These are phyloP conservation scores for Aspergillus ostianus DNA, from an alignment of 495 filamentous ascomycete species.

Conservation along the genomic window DNA sequence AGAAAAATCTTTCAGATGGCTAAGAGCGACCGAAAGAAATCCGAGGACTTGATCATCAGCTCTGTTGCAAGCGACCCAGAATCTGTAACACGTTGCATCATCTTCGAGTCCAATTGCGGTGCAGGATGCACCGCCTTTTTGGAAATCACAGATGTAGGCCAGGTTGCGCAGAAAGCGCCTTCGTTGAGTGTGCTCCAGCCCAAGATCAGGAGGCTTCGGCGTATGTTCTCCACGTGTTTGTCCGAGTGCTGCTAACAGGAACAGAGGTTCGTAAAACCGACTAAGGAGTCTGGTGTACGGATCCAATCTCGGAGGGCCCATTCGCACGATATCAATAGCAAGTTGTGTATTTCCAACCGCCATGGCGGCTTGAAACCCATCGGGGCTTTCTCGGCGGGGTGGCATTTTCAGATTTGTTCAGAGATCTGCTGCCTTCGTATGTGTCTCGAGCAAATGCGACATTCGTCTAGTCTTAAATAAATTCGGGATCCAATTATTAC, in stretches of 20 bases:
- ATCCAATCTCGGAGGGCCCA: slow-evolving; percentile 12
- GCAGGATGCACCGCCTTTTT: slow-evolving; percentile 29
- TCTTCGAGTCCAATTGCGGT: slow-evolving; percentile 34
- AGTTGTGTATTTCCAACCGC: not conserved
- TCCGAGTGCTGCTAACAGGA: slow-evolving; percentile 28
- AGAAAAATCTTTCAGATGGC: slow-evolving; percentile 3
- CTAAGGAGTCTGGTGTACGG: slow-evolving; percentile 15
- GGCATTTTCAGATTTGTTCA: no score
- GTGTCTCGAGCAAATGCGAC: no score
- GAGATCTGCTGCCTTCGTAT: no score
- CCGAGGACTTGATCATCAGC: slow-evolving; percentile 4
- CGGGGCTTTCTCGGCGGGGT: no score
- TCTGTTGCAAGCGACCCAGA: slow-evolving; percentile 33
- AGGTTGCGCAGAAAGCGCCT: slow-evolving; percentile 28
- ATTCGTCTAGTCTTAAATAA: no score
- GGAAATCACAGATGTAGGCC: slow-evolving; percentile 34
- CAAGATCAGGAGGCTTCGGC: slow-evolving; percentile 5
- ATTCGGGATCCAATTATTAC: no score
- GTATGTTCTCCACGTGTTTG: slow-evolving; percentile 26
- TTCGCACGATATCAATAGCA: not conserved
- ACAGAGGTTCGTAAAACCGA: slow-evolving; percentile 35
- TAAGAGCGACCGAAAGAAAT: slow-evolving; percentile 21
- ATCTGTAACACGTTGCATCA: slow-evolving; percentile 16
- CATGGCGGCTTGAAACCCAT: no score
- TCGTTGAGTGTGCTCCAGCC: not conserved